Evolutionary conservation across 2,329 filamentous ascomycete species (phyloP), one percentile per base, ranked within the genome.

Genomic region (Clonostachys chloroleuca): DNA sequence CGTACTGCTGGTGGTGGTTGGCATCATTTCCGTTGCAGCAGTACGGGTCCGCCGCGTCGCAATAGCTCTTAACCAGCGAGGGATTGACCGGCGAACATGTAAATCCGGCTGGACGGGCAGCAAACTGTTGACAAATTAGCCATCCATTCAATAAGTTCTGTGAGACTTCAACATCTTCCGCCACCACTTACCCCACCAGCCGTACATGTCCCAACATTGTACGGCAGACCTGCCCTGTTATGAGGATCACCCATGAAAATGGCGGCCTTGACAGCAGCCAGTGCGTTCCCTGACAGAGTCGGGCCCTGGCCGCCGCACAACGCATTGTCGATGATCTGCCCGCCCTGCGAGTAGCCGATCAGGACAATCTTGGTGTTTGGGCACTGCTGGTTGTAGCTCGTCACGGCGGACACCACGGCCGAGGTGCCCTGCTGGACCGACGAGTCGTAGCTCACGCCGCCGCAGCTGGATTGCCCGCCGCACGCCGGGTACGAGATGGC

Each of bases 211-310:
- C 82, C 82, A 37, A 83, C 78, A 46, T 80, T 74, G 57, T 83
- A 85, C 0, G 79, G 59, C 34, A 82, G 62, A 0, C 80, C 81
- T 6, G 65, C 61, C 8, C 72, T 66, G 54, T 79, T 78, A 49
- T 81, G 72, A 5, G 84, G 84, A 55, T 83, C 75, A 7, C 83
- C 83, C 74, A 85, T 78, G 59, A 84, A 79, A 53, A 86, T 83
- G 13, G 75, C 80, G 0, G 79, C 83, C 62, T 83, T 83, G 54
- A 86, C 75, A 57, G 75, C 74, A 5, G 63, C 65, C 8, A 82
- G 62, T 4, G 80, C 77, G 6, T 65, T 68, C 0, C 71, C 65
- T 3, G 66, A 68, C 5, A 79, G 60, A 3, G 65, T 64, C 1
- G 73, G 64, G 0, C 68, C 65, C 2, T 73, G 69, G 34, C 81